These are phyloP conservation scores for Combretum micranthum DNA, from an alignment of 345 rosid genomes.

Conservation along the genomic window DNA sequence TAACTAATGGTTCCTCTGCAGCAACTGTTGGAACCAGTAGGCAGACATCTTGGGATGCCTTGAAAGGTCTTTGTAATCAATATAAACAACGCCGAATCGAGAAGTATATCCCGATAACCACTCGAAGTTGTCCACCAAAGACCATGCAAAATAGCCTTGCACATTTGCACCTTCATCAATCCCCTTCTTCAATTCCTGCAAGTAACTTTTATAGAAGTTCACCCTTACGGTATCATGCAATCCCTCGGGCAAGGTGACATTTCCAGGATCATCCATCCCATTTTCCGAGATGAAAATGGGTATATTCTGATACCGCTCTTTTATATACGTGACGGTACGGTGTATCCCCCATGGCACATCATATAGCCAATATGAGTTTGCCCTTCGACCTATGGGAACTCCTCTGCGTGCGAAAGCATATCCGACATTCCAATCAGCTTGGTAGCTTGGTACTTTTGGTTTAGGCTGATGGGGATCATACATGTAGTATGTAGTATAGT, in stretches of 20 bases:
- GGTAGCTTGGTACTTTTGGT: slow-evolving; percentile 38
- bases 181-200: slow-evolving; percentile 41
- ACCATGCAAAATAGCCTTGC: slow-evolving; percentile 60
- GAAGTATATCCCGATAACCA: slow-evolving; percentile 51
- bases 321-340: slow-evolving; percentile 38
- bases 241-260: slow-evolving; percentile 19
- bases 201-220: slow-evolving; percentile 32
- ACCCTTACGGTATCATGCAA: slow-evolving; percentile 42
- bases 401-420: slow-evolving; percentile 38
- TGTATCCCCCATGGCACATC: slow-evolving; percentile 65
- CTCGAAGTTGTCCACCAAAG: slow-evolving; percentile 59
- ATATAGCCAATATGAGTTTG: slow-evolving; percentile 53
- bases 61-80: slow-evolving; percentile 33
- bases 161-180: slow-evolving; percentile 58
- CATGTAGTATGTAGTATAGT: slow-evolving; percentile 44
- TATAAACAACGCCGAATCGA: slow-evolving; percentile 46
- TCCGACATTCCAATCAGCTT: slow-evolving; percentile 46
- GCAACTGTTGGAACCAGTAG: slow-evolving; percentile 45
- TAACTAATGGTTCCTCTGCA: slow-evolving; percentile 10
- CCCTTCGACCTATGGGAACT: slow-evolving; percentile 43
- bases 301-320: slow-evolving; percentile 46
- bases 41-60: slow-evolving; percentile 65
- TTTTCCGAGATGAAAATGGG: slow-evolving; percentile 44
- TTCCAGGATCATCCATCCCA: slow-evolving; percentile 60
- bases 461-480: slow-evolving; percentile 22